These are phyloP conservation scores for Lindgomyces ingoldianus DNA, from an alignment of 495 filamentous ascomycete genomes.

Conservation along the genomic window DNA sequence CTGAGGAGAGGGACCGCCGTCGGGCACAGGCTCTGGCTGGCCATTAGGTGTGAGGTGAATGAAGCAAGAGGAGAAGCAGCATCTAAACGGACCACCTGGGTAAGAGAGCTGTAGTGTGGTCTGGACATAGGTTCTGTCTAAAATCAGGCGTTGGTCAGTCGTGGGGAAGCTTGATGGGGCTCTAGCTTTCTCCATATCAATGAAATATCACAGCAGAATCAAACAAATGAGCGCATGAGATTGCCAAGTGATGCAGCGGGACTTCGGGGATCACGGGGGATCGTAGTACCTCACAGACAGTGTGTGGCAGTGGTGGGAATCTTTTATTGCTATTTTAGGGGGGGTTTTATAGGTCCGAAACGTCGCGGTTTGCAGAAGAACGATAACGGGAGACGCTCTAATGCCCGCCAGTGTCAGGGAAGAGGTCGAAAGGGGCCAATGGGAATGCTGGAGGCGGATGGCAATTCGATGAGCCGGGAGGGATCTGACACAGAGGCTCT, in stretches of 20 bases:
- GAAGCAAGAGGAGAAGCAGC: not conserved
- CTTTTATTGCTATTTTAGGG: not conserved
- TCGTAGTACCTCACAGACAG: no score
- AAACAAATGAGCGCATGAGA: constrained; percentile 11
- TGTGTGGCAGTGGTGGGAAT: no score
- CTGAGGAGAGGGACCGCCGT: constrained; percentile 45
- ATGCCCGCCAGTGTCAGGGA: not conserved
- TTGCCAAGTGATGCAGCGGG: constrained; percentile 14
- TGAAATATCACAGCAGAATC: constrained; percentile 30
- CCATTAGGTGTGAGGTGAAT: constrained; percentile 49
- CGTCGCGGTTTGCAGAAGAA: constrained; percentile 8
- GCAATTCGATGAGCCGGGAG: not conserved
- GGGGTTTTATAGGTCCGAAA: constrained; percentile 5
- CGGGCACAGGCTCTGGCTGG: constrained; percentile 74
- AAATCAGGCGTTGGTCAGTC: constrained; percentile 33
- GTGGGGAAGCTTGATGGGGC: constrained; percentile 22
- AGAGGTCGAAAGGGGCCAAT: constrained; percentile 8
- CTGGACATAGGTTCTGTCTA: constrained; percentile 12
- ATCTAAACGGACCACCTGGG: constrained; percentile 14
- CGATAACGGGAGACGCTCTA: constrained; percentile 4
- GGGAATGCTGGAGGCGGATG: not conserved
- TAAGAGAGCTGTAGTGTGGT: not conserved
- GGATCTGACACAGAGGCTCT: constrained; percentile 19
- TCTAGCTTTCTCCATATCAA: constrained; percentile 27
- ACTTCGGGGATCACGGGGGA: no score